Evolutionary conservation across 2,329 filamentous ascomycete species (phyloP), one percentile per base, ranked within the genome.

Genomic region (Pseudogymnoascus sp.): DNA sequence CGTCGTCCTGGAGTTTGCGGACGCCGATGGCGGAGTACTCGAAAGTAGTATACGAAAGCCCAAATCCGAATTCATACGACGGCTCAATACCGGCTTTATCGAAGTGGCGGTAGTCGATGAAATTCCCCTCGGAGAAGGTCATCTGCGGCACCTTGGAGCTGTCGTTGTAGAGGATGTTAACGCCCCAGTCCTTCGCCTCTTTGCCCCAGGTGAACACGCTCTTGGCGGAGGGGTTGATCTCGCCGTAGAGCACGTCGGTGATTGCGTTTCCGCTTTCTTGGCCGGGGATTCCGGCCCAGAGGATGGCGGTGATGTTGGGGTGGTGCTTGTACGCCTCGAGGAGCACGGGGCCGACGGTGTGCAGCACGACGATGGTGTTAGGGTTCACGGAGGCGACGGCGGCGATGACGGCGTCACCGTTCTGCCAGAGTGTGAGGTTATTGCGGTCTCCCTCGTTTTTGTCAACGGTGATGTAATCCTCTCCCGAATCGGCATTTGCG

Each of bases 311-410:
- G 59, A 96, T 81, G 75, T 96, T 96, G 37, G 85, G 83, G 75
- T 86, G 87, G 61, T 89, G 77, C 70, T 89, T 87, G 82, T 87
- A 93, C 8, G 90, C 84, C 11, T 86, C 84, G 23, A 97, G 76
- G 0, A 96, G 77, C 3, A 96, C 89, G 0, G 93, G 86, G 0
- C 92, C 92, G 3, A 88, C 84, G 1, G 89, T 91, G 78, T 97
- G 93, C 64, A 97, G 88, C 63, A 97, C 85, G 14, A 97, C 90
- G 65, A 97, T 88, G 11, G 92, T 96, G 81, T 97, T 96, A 78
- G 88, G 86, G 80, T 88, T 93, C 66, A 86, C 73, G 6, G 86
- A 81, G 0, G 91, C 87, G 9, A 96, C 90, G 59, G 89, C 91
- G 75, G 89, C 83, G 76, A 97, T 89, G 63, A 97, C 77, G 0